Conservation (phyloP, 2,329 filamentous ascomycete species). For the Beauveria sp. region DNA sequence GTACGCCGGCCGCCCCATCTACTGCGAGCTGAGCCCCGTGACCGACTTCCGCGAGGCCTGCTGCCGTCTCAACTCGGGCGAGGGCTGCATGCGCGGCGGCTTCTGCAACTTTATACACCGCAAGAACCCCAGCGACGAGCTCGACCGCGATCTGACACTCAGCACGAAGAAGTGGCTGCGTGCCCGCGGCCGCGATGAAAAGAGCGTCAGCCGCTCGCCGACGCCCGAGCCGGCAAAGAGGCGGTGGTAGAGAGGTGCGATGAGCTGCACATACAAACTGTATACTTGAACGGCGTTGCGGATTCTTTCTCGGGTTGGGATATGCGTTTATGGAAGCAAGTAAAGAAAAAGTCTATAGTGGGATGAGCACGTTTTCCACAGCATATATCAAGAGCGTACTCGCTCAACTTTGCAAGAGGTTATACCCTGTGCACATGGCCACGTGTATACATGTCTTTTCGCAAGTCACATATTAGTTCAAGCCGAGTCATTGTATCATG, state of each 20-base stretch:
- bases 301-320: neutral
- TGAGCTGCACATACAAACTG: too few species aligned
- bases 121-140: constrained; percentile 84
- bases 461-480: neutral
- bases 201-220: constrained; percentile 74
- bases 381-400: neutral
- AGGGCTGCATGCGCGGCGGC: constrained; percentile 89
- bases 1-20: constrained; percentile 96
- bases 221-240: constrained; percentile 77
- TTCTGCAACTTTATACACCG: constrained; percentile 99
- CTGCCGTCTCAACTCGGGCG: constrained; percentile 86
- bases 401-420: neutral
- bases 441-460: neutral
- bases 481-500: constrained; percentile 1
- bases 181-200: constrained; percentile 71
- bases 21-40: constrained; percentile 93
- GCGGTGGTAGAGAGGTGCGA: constrained; percentile 44
- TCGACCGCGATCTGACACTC: constrained; percentile 80
- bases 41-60: constrained; percentile 98
- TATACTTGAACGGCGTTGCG: too few species aligned
- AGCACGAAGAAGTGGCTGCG: constrained; percentile 96
- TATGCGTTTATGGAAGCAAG: neutral
- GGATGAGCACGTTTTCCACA: neutral
- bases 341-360: neutral
- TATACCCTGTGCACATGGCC: neutral